Evolutionary conservation across 306 rosid genomes (phyloP).

Genomic region (Cucumis cinereus): DNA sequence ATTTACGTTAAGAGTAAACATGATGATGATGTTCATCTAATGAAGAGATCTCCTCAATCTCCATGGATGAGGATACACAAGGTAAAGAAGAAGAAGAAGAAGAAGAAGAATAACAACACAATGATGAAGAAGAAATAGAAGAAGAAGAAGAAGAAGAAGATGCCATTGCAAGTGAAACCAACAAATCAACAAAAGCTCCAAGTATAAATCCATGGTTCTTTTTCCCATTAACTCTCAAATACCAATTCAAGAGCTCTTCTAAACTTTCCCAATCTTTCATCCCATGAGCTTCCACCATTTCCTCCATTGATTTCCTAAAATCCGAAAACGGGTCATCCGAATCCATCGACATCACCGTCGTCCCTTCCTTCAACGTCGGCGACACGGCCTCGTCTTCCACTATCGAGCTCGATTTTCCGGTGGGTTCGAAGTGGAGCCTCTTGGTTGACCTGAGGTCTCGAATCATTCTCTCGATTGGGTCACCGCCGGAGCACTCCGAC

Average conservation of each 20-base stretch:
- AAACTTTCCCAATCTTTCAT: slow-evolving; percentile 52
- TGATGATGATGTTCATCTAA: neutral
- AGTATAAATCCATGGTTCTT: slow-evolving; percentile 37
- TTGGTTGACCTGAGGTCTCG: slow-evolving; percentile 54
- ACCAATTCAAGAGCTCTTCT: slow-evolving; percentile 67
- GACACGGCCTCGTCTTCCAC: neutral
- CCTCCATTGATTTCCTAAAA: slow-evolving; percentile 71
- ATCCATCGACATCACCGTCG: slow-evolving; percentile 28
- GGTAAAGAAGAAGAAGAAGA: slow-evolving; percentile 29
- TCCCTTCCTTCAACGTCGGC: slow-evolving; percentile 36
- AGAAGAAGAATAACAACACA: slow-evolving; percentile 21
- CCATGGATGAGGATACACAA: slow-evolving; percentile 24
- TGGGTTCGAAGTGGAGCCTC: slow-evolving; percentile 51
- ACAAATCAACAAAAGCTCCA: slow-evolving; percentile 63
- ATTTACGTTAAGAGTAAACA: neutral
- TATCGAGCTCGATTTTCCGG: slow-evolving; percentile 11
- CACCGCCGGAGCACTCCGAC: slow-evolving; percentile 9
- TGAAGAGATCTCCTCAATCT: slow-evolving; percentile 19
- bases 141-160: slow-evolving; percentile 1
- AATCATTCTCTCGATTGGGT: slow-evolving; percentile 40
- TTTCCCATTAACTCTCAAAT: slow-evolving; percentile 38
- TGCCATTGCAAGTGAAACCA: slow-evolving; percentile 32
- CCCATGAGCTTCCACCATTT: slow-evolving; percentile 63
- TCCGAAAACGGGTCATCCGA: slow-evolving; percentile 52
- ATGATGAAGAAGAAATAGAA: slow-evolving; percentile 12